Base-by-base conservation (phyloP, 495 filamentous ascomycete species). In the Cercophora scortea region DNA sequence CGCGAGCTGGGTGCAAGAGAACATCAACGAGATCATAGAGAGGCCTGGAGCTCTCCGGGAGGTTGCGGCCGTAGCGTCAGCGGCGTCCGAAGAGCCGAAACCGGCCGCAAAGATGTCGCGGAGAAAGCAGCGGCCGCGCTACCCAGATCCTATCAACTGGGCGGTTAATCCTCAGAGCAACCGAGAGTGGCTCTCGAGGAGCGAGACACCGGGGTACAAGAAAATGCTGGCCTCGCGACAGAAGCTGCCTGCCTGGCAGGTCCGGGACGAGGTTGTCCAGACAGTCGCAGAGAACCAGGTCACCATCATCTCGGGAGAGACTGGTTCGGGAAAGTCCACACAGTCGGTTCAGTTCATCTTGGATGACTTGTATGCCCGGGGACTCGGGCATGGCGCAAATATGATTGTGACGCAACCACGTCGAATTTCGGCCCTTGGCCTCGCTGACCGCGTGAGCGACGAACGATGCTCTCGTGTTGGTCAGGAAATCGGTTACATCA, bases 401-500 rank as follows among this genome's bases (percentile, higher is more conserved):
- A 95, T 98, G 43, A 82, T 98, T 52, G 96, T 93, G 61, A 97
- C 93, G 1, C 93, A 98, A 65, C 93, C 93, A 4, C 82, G 93
- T 39, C 80, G 93, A 59, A 98, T 98, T 52, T 96, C 92, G 16
- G 94, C 94, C 4, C 75, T 98, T 4, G 90, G 93, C 32, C 78
- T 98, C 51, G 93, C 93, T 6, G 93, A 98, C 69, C 82, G 93
- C 61, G 94, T 97, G 1, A 89, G 88, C 50, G 90, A 95, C 47
- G 93, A 98, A 66, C 83, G 93, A 42, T 94, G 89, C 65, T 77
- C 82, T 1, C 67, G 62, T 34, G 83, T 97, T 10, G 93, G 93
- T 0, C 83, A 89, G 49, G 93, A 98, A 65, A 81, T 98, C 36
- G 93, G 93, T 8, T 98, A 95, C 63, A 77, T 85, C n/a, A 97